Percentiles rank a stretch among this genome's conserved stretches.
These are phyloP conservation scores for Aspergillus sp. DNA, from an alignment of 2,329 filamentous ascomycete species.

Conservation along the genomic window DNA sequence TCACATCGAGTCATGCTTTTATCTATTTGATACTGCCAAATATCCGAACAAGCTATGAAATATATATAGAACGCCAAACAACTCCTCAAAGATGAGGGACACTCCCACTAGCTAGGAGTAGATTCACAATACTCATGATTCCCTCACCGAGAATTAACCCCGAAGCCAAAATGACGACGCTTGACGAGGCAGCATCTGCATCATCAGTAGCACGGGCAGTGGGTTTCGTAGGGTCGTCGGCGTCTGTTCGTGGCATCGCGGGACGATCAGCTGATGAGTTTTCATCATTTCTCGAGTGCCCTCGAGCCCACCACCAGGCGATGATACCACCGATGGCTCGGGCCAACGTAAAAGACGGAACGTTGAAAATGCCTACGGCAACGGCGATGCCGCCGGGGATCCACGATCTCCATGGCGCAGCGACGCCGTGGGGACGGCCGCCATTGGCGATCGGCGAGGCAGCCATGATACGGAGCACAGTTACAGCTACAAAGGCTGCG, in stretches of 20 bases:
- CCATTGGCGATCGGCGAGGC: slow-evolving; percentile 40
- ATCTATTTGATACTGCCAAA: neutral
- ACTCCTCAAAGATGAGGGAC: slow-evolving; percentile 71
- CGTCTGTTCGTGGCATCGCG: neutral
- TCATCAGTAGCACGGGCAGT: slow-evolving; percentile 50
- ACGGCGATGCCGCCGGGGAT: slow-evolving; percentile 95
- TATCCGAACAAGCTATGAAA: neutral
- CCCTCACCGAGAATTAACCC: slow-evolving; percentile 93
- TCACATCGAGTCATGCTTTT: neutral
- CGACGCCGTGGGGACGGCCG: slow-evolving; percentile 39
- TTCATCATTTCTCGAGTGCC: slow-evolving; percentile 35
- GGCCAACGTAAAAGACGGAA: slow-evolving; percentile 91
- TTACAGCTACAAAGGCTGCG: slow-evolving; percentile 72
- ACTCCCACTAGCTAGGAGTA: slow-evolving; percentile 75
- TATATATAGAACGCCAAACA: neutral
- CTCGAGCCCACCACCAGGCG: slow-evolving; percentile 76
- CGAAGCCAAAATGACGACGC: slow-evolving; percentile 84
- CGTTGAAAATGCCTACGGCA: slow-evolving; percentile 97
- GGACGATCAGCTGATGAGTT: neutral
- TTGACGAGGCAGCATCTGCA: slow-evolving; percentile 54
- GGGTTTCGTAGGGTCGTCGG: neutral
- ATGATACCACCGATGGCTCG: slow-evolving; percentile 78
- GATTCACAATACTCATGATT: slow-evolving; percentile 86
- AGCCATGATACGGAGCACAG: slow-evolving; percentile 68
- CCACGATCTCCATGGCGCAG: slow-evolving; percentile 68